Percentiles rank a stretch among this genome's conserved stretches.
These are phyloP conservation scores for Neurospora sp. DNA, from an alignment of 495 filamentous ascomycete genomes.

Conservation along the genomic window DNA sequence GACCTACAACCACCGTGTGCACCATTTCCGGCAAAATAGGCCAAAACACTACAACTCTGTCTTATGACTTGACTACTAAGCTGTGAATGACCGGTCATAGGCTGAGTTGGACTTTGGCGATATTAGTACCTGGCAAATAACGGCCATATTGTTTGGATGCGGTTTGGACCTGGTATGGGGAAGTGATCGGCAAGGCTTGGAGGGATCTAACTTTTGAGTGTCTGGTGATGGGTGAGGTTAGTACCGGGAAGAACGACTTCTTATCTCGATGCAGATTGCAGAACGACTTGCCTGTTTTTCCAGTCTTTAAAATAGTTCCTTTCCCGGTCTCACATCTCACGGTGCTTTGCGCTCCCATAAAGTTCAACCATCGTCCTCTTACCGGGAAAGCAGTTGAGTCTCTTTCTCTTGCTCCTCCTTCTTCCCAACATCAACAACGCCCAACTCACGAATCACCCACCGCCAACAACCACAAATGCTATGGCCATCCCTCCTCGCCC, in stretches of 20 bases:
- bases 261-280: background rate
- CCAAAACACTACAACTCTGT: background rate
- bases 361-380: too few species aligned
- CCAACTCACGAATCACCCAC: too few species aligned
- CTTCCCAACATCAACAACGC: too few species aligned
- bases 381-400: too few species aligned
- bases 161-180: background rate
- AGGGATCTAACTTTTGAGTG: background rate
- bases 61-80: background rate
- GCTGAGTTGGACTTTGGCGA: background rate
- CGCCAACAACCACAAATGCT: too few species aligned
- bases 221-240: background rate
- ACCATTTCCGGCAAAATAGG: background rate
- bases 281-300: background rate
- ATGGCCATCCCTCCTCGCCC: conserved; percentile 1
- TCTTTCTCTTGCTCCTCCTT: too few species aligned
- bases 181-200: background rate
- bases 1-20: background rate
- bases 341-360: too few species aligned
- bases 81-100: background rate
- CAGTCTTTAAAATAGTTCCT: background rate
- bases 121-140: too few species aligned
- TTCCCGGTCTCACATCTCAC: too few species aligned
- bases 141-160: too few species aligned
- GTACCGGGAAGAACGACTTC: background rate